Conservation (phyloP, 192 early-diverging fungal species). For the Geosiphon pyriformis region DNA sequence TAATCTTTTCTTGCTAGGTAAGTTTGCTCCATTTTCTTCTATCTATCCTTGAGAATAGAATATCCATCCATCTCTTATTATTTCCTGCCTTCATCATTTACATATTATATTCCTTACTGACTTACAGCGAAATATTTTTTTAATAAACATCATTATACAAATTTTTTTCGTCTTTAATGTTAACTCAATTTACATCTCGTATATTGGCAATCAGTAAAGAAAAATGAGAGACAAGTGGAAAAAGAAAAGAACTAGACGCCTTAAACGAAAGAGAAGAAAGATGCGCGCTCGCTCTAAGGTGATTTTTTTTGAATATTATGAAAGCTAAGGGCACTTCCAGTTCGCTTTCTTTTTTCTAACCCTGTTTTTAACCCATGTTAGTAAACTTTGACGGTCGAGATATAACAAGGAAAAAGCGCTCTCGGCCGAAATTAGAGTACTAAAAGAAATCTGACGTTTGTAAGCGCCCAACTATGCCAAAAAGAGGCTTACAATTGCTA, state of each 20-base stretch:
- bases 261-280: constrained; percentile 43
- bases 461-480: too few species aligned
- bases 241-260: constrained; percentile 39
- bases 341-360: neutral
- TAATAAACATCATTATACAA: neutral
- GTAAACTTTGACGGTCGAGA: neutral
- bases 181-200: too few species aligned
- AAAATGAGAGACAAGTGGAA: constrained; percentile 44
- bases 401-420: too few species aligned
- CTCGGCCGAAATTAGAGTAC: neutral
- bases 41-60: neutral
- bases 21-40: neutral
- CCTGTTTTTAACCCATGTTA: neutral
- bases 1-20: neutral
- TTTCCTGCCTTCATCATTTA: neutral
- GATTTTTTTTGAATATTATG: neutral
- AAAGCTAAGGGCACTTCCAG: too few species aligned
- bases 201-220: too few species aligned
- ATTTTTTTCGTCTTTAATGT: too few species aligned
- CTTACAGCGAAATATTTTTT: neutral
- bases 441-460: neutral
- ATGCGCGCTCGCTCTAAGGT: constrained; percentile 39
- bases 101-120: neutral
- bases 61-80: too few species aligned
- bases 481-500: too few species aligned